Conservation (phyloP, 2,329 filamentous ascomycete species). For the Sclerotinia spermophila region DNA sequence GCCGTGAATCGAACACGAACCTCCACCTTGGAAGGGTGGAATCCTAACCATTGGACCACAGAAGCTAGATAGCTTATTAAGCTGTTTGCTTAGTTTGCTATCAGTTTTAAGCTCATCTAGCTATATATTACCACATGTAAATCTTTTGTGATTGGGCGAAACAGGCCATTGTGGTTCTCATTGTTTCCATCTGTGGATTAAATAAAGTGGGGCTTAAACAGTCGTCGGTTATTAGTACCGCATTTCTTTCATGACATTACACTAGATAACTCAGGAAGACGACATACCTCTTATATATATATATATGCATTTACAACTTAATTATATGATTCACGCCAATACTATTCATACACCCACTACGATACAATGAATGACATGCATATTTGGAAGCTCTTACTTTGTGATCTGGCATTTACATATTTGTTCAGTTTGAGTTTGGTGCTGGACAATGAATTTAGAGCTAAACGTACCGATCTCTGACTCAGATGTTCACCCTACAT, state of each 20-base stretch:
- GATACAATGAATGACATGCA: neutral
- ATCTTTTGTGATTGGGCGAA: neutral
- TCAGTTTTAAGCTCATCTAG: fast-evolving
- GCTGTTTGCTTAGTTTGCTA: neutral
- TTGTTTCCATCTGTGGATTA: neutral
- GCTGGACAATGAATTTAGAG: neutral
- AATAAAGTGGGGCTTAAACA: neutral
- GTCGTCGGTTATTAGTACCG: neutral
- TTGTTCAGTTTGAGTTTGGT: neutral
- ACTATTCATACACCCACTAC: neutral
- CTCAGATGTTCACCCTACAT: neutral
- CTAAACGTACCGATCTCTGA: neutral
- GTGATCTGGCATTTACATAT: neutral
- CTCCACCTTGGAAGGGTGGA: neutral
- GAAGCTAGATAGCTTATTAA: neutral
- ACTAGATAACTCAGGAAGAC: neutral
- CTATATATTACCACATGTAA: neutral
- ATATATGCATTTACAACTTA: neutral
- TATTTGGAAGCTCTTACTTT: neutral
- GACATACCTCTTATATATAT: neutral
- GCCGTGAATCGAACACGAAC: neutral
- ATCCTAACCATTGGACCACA: neutral
- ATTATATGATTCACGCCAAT: neutral
- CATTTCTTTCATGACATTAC: neutral
- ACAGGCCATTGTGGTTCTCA: neutral